Conservation (phyloP, 108 stramenopile species). For the Nitzschia putrida region DNA sequence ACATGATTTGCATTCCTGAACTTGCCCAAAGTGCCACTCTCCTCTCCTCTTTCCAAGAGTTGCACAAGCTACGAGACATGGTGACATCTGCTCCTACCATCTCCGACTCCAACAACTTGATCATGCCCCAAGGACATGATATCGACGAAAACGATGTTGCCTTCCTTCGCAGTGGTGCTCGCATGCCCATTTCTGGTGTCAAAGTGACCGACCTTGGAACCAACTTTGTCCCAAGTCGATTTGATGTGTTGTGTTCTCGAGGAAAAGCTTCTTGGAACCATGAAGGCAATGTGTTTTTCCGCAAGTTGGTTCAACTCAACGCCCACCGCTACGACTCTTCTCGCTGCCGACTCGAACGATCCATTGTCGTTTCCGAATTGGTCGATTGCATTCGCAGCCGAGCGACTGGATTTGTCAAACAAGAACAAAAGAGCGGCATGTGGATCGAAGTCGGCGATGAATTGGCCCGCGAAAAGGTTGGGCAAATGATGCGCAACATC, state of each 20-base stretch:
- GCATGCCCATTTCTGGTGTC: neutral
- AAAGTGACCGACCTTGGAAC: neutral
- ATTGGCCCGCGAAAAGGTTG: constrained; percentile 17
- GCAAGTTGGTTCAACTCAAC: constrained; percentile 1
- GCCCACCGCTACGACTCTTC: constrained; percentile 9
- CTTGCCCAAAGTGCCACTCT: too few relatives aligned
- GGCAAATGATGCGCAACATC: constrained; percentile 9
- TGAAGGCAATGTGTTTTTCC: constrained; percentile 24
- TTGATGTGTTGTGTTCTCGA: constrained; percentile 1
- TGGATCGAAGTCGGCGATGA: constrained; percentile 21
- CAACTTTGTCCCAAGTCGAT: neutral
- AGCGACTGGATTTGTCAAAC: constrained; percentile 10
- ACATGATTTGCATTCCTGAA: too few relatives aligned
- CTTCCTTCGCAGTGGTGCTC: too few relatives aligned
- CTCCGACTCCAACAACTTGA: too few relatives aligned
- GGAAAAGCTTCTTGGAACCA: neutral
- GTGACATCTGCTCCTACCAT: too few relatives aligned
- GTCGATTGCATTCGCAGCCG: constrained; percentile 4
- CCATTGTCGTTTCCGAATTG: constrained; percentile 31
- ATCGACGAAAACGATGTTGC: too few relatives aligned
- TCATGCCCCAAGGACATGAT: too few relatives aligned
- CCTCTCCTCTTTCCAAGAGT: too few relatives aligned
- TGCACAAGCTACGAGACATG: too few relatives aligned
- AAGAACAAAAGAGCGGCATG: constrained; percentile 4
- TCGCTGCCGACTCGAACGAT: constrained; percentile 11